These are phyloP conservation scores for Linnemannia schmuckeri DNA, from an alignment of 192 early-diverging fungal species.

Conservation along the genomic window DNA sequence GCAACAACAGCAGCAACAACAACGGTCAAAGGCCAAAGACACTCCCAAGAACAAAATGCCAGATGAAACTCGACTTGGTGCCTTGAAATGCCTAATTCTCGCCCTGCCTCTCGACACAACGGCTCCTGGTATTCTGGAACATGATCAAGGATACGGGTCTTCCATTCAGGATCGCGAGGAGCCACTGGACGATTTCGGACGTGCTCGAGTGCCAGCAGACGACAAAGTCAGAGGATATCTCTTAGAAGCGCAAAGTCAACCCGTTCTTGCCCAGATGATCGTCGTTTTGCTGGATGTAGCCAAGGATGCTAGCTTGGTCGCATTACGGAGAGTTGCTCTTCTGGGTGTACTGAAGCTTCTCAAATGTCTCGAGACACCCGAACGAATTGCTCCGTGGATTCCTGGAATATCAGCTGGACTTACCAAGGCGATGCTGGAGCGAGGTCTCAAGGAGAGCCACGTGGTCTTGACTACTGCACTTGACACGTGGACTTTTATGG, in stretches of 20 bases:
- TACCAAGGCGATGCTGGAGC: conserved; percentile 18
- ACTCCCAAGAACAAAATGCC: conserved; percentile 26
- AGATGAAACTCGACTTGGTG: conserved; percentile 36
- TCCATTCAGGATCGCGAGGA: not conserved
- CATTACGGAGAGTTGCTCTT: conserved; percentile 18
- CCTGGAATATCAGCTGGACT: conserved; percentile 35
- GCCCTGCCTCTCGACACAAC: conserved; percentile 21
- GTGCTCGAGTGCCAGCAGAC: conserved; percentile 2
- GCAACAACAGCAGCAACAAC: not conserved
- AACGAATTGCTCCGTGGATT: conserved; percentile 18
- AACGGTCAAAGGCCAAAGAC: not conserved
- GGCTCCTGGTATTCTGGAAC: not conserved
- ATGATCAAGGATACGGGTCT: not conserved
- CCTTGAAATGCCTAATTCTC: conserved; percentile 29
- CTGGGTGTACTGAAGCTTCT: conserved; percentile 37
- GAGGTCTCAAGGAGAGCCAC: conserved; percentile 49
- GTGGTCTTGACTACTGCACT: conserved; percentile 12
- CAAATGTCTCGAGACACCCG: conserved; percentile 23
- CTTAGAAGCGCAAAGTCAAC: not conserved
- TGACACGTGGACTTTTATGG: conserved; percentile 35
- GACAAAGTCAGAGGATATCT: conserved; percentile 14
- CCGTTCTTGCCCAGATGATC: conserved; percentile 18
- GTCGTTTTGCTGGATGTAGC: conserved; percentile 26
- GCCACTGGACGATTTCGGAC: not conserved
- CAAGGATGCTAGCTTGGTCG: conserved; percentile 23